phyloP scores from a whole-genome alignment of 352 stramenopile species.

The Hyphochytrium catenoides region DNA sequence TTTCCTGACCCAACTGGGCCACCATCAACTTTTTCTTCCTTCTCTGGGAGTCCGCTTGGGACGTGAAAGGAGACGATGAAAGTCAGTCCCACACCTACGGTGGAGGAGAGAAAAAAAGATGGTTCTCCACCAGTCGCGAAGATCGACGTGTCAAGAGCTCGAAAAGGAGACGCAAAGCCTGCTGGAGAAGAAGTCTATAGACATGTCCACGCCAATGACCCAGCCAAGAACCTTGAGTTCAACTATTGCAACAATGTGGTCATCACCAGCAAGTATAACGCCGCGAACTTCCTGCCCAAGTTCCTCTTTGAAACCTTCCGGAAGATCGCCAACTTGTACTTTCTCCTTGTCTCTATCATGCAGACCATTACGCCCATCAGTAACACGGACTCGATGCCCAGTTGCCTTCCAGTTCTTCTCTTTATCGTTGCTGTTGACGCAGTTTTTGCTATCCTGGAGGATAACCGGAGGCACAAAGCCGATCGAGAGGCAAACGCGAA shows the following conservation, averaged over 20 bases:
- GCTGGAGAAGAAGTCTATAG: too few relatives aligned
- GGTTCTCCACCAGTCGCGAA: too few relatives aligned
- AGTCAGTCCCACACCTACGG: too few relatives aligned
- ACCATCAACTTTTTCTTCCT: too few relatives aligned
- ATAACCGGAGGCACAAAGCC: conserved; percentile 51
- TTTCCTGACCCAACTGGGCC: too few relatives aligned
- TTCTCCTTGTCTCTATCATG: conserved; percentile 62
- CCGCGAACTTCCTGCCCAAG: conserved; percentile 58
- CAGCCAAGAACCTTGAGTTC: neutral
- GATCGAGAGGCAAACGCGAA: conserved; percentile 53
- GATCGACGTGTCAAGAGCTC: too few relatives aligned
- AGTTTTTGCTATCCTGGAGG: conserved; percentile 61
- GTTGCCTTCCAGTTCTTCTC: conserved; percentile 53
- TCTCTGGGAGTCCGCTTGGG: too few relatives aligned
- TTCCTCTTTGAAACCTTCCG: conserved; percentile 71
- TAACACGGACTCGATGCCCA: conserved; percentile 60
- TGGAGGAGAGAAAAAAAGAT: too few relatives aligned
- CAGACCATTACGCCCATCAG: conserved; percentile 65
- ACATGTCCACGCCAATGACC: neutral
- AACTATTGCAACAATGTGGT: conserved; percentile 73
- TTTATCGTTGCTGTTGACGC: conserved; percentile 72
- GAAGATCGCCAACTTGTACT: conserved; percentile 79
- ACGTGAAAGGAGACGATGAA: too few relatives aligned
- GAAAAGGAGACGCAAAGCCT: too few relatives aligned
- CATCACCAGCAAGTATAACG: conserved; percentile 71